Evolutionary conservation across 208 protist genomes (phyloP).

Genomic region (Trypanosoma mega): DNA sequence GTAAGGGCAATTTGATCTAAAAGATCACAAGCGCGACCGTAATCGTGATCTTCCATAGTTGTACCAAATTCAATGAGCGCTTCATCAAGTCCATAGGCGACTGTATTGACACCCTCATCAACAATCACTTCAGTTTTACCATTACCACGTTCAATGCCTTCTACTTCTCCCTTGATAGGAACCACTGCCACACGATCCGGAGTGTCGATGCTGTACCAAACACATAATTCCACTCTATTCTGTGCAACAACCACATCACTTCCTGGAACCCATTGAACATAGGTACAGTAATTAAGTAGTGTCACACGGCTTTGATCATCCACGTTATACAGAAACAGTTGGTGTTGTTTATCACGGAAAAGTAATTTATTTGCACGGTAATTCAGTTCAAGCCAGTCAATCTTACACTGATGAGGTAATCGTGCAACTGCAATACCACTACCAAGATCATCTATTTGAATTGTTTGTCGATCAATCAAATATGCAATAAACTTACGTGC

Average conservation of each 20-base stretch:
- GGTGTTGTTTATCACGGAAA: slow-evolving; percentile 95
- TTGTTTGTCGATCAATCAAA: slow-evolving; percentile 95
- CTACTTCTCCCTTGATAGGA: slow-evolving; percentile 96
- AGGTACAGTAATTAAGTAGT: slow-evolving; percentile 95
- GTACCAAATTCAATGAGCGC: slow-evolving; percentile 96
- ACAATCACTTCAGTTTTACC: slow-evolving; percentile 97
- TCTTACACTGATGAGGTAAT: slow-evolving; percentile 88
- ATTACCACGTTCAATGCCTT: slow-evolving; percentile 94
- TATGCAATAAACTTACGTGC: slow-evolving; percentile 93
- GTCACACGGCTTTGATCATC: slow-evolving; percentile 83
- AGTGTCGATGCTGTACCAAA: slow-evolving; percentile 97
- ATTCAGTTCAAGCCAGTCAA: slow-evolving; percentile 98
- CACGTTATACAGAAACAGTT: slow-evolving; percentile 95
- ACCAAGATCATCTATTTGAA: slow-evolving; percentile 93
- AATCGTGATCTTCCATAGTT: slow-evolving; percentile 93
- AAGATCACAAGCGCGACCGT: slow-evolving; percentile 88
- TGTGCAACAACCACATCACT: slow-evolving; percentile 98
- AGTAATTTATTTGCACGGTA: slow-evolving; percentile 92
- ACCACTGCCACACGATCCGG: slow-evolving; percentile 95
- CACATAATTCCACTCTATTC: slow-evolving; percentile 94
- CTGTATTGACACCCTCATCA: slow-evolving; percentile 94
- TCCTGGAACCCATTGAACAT: slow-evolving; percentile 98
- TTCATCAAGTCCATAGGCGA: slow-evolving; percentile 95
- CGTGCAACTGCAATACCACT: slow-evolving; percentile 83
- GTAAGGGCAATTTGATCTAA: slow-evolving; percentile 87